Evolutionary conservation across 306 rosid genomes (phyloP), one percentile per base, ranked within the genome.

Genomic region (Cicer bijugum): DNA sequence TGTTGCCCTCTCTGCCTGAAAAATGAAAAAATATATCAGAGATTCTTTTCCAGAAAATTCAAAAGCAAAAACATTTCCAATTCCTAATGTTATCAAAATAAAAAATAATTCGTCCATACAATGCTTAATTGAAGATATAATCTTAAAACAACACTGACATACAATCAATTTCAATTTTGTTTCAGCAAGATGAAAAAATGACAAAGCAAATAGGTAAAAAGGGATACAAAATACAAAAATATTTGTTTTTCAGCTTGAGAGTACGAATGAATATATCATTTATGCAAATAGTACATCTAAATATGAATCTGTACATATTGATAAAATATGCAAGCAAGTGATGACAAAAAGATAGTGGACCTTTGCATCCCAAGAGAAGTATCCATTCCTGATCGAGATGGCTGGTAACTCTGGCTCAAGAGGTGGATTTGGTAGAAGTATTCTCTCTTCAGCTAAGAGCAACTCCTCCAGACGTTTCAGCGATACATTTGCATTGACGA

Each of bases 321-420:
- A 65, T 40, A 69, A 71, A 66, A 37, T 50, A 67, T 67, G 37
- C 39, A 67, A 33, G 59, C 11, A 68, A 42, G 53, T 39, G 48
- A 44, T 11, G 58, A 60, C n/a, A 59, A 48, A 48, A 48, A 72
- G 77, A 63, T 14, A n/a, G 44, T 67, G 40, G 73, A 93, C 98
- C 98, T 91, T 85, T 6, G 86, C 70, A 83, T 93, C 96, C 98
- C 98, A 93, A 61, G 98, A 89, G 77, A 93, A 93, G 83, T 69
- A 44, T 77, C 98, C 98, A 67, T 93, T 89, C 89, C 82, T 87
- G 42, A 93, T 86, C 35, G 93, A 88, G 83, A 93, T 83, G 65
- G 97, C 96, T 23, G 98, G 94, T 67, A 85, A 67, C 35, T 60
- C 83, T 33, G 96, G 96, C 74, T 91, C 86, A 74, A 86, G 85